phyloP scores from a whole-genome alignment of 1,139 yeast species.

The Entelexis sorbosivorans region DNA sequence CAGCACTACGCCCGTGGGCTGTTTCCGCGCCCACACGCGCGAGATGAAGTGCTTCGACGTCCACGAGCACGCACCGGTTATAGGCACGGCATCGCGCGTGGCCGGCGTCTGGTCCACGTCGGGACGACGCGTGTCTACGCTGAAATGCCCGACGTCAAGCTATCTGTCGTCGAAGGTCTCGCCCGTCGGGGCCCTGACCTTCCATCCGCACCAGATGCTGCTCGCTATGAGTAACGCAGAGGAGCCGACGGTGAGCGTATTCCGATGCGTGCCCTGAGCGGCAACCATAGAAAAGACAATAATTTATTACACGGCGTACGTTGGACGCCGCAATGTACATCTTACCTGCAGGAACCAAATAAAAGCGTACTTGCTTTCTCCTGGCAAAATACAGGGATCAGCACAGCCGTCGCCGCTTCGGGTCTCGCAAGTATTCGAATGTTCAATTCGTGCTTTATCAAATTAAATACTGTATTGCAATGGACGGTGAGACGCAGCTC shows the following conservation, averaged over 20 bases:
- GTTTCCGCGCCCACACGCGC: conserved; percentile 50
- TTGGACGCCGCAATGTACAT: too few relatives aligned
- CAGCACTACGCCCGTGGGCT: conserved; percentile 53
- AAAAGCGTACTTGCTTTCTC: too few relatives aligned
- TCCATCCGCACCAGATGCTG: conserved; percentile 95
- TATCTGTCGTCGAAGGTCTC: conserved; percentile 32
- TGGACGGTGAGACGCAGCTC: too few relatives aligned
- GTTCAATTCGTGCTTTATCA: background rate
- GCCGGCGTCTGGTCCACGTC: conserved; percentile 82
- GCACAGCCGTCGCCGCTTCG: too few relatives aligned
- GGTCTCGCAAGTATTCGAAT: too few relatives aligned
- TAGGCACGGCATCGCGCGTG: conserved; percentile 65
- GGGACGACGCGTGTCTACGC: conserved; percentile 58
- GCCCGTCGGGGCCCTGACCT: conserved; percentile 49
- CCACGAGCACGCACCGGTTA: conserved; percentile 93
- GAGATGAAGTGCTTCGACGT: conserved; percentile 63
- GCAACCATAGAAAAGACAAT: conserved; percentile 10
- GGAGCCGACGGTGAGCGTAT: conserved; percentile 62
- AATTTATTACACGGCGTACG: background rate
- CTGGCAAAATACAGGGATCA: too few relatives aligned
- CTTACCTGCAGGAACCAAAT: too few relatives aligned
- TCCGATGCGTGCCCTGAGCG: conserved; percentile 34
- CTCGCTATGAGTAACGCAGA: conserved; percentile 77
- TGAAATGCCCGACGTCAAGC: conserved; percentile 43
- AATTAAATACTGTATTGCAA: too few relatives aligned